Evolutionary conservation across 2,329 filamentous ascomycete genomes (phyloP).

Genomic region (Trichoderma sp.): DNA sequence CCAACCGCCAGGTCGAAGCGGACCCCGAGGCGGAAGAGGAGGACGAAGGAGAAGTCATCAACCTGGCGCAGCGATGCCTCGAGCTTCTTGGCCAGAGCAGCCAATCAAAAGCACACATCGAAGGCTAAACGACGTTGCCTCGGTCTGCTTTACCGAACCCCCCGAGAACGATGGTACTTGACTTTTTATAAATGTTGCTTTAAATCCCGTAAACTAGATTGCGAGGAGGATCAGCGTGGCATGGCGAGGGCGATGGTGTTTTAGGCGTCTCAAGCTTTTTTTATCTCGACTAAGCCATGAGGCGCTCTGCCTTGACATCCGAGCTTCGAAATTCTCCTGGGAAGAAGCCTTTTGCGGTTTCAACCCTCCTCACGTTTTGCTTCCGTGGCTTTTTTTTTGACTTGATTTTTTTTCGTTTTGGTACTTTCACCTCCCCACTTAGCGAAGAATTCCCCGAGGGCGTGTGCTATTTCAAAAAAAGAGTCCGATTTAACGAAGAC

Average conservation of each 20-base stretch:
- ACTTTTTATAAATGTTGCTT: conserved; percentile 4
- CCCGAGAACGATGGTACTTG: not conserved
- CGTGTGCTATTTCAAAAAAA: conserved; percentile 22
- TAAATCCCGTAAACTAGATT: not conserved
- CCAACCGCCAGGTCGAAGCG: conserved; percentile 83
- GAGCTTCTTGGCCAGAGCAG: conserved; percentile 77
- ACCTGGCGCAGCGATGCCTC: conserved; percentile 83
- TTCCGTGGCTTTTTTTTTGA: conserved; percentile 22
- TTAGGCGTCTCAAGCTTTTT: conserved; percentile 35
- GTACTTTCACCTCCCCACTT: conserved; percentile 20
- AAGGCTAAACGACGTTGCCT: conserved; percentile 57
- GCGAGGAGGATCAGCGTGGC: conserved; percentile 19
- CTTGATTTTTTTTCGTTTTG: conserved; percentile 17
- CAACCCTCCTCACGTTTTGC: conserved; percentile 27
- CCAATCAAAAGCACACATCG: conserved; percentile 75
- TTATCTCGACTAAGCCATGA: conserved; percentile 33
- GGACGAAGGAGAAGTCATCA: conserved; percentile 90
- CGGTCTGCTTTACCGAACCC: not conserved
- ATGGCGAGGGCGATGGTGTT: conserved; percentile 34
- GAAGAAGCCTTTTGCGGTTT: conserved; percentile 24
- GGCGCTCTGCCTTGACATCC: conserved; percentile 21
- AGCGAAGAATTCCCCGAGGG: conserved; percentile 8
- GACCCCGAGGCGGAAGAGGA: conserved; percentile 87
- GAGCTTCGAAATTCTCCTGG: conserved; percentile 25
- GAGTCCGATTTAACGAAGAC: conserved; percentile 7